Evolutionary conservation across 1,284 basidiomycete species (phyloP).

Genomic region (Phlebopus sp.): DNA sequence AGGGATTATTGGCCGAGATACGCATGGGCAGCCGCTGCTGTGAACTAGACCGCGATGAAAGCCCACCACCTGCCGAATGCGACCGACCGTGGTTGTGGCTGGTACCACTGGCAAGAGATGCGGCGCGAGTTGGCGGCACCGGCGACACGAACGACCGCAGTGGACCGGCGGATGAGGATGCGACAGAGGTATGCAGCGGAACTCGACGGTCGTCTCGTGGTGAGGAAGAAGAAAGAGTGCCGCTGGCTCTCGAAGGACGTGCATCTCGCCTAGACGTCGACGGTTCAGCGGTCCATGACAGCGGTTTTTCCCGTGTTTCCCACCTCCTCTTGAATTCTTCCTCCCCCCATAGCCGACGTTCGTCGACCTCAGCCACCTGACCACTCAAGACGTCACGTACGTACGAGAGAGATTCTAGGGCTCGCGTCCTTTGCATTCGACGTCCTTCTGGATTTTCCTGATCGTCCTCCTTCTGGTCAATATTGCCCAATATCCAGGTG

Average conservation of each 20-base stretch:
- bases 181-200: constrained; percentile 9
- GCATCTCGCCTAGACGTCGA: background rate
- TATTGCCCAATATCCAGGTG: constrained; percentile 65
- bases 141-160: constrained; percentile 22
- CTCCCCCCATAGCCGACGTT: constrained; percentile 59
- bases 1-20: constrained; percentile 29
- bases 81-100: constrained; percentile 59
- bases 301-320: constrained; percentile 19
- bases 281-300: constrained; percentile 1
- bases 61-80: constrained; percentile 39
- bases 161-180: constrained; percentile 22
- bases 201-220: constrained; percentile 18
- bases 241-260: background rate
- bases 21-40: constrained; percentile 24
- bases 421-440: constrained; percentile 54
- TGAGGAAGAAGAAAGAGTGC: constrained; percentile 4
- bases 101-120: constrained; percentile 48
- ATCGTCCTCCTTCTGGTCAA: constrained; percentile 47
- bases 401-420: constrained; percentile 70
- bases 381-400: constrained; percentile 69
- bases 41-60: constrained; percentile 25
- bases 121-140: constrained; percentile 9
- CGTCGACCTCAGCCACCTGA: constrained; percentile 52
- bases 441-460: constrained; percentile 37
- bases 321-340: constrained; percentile 40